Base-by-base conservation (phyloP, 768 basidiomycete genomes). In the Trametes villosa region DNA sequence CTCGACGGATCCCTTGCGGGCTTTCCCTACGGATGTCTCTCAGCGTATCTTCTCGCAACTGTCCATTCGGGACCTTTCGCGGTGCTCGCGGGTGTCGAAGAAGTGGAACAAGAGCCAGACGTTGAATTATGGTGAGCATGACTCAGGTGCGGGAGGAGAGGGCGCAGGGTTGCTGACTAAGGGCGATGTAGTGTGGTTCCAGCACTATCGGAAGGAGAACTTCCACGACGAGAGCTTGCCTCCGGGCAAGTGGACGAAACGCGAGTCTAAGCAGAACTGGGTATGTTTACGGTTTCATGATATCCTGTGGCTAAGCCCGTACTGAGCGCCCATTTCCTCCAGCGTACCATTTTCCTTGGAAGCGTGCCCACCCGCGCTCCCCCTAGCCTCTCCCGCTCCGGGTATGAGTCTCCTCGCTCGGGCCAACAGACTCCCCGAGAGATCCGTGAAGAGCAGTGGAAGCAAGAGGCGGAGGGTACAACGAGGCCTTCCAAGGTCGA, bases 251-350 rank as follows among this genome's bases (percentile, higher is more conserved):
- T 97, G 94, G 94, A 91, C 93, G 9, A 91, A 91, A 70, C 81
- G 89, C 57, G 94, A 97, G 73, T 94, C 92, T n/a, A 97, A 94
- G 72, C 89, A 93, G 74, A 89, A 89, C 65, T 97, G 94, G 94
- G 89, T 86, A 64, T 24, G 76, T 80, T 4, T 3, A 9, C 15
- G 29, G 12, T 36, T 22, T n/a, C n/a, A n/a, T n/a, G 33, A 34
- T 31, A 22, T 38, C 47, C 33, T 42, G 9, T 9, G 6, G n/a
- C 29, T 17, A 13, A 22, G 12, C 53, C 22, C n/a, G 7, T 12
- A 34, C 54, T 11, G 7, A 36, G 9, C 1, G 2, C 3, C 27
- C 4, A 4, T 22, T 22, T 24, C 3, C 9, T 26, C 29, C 64
- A 91, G 89, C 86, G 90, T 36, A 67, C 79, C 11, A 79, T 79